phyloP scores from a whole-genome alignment of 176 grass and related monocot species.

The Cocos nucifera region DNA sequence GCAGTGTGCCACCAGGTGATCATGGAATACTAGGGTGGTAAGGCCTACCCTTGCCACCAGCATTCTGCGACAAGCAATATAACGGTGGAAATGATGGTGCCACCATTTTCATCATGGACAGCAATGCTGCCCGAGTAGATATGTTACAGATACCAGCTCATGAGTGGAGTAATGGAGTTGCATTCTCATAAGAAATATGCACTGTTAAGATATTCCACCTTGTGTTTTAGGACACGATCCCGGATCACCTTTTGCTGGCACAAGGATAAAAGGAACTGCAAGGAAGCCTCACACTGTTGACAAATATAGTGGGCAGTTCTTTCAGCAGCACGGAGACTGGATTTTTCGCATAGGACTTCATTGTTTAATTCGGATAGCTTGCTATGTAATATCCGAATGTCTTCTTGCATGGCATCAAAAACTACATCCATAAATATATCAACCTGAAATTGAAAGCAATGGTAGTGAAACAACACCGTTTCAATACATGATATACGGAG shows the following conservation, averaged over 20 bases:
- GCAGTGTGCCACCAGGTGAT: no score
- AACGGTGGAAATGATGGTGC: no score
- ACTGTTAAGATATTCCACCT: slow-evolving; percentile 39
- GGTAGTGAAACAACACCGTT: not conserved
- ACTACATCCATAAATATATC: slow-evolving; percentile 91
- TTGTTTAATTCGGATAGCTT: slow-evolving; percentile 39
- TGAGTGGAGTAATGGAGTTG: no score
- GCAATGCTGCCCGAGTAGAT: no score
- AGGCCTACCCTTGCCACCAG: no score
- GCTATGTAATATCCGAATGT: slow-evolving; percentile 50
- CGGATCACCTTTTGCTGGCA: slow-evolving; percentile 87
- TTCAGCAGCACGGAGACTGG: slow-evolving; percentile 27
- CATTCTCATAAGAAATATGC: slow-evolving; percentile 8
- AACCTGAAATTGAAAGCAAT: slow-evolving; percentile 35
- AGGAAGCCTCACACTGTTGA: slow-evolving; percentile 82
- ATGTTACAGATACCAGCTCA: no score
- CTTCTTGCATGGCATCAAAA: slow-evolving; percentile 80
- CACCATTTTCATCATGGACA: no score
- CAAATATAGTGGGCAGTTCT: slow-evolving; percentile 56
- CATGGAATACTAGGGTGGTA: no score
- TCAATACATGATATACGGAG: not conserved
- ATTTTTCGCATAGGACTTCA: slow-evolving; percentile 16
- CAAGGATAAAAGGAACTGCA: slow-evolving; percentile 83
- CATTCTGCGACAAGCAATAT: no score
- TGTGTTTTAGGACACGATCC: slow-evolving; percentile 79